Percentiles rank a stretch among this genome's conserved stretches.
Evolutionary conservation across 2,329 filamentous ascomycete genomes (phyloP).

Genomic region (Fusarium buxicola): DNA sequence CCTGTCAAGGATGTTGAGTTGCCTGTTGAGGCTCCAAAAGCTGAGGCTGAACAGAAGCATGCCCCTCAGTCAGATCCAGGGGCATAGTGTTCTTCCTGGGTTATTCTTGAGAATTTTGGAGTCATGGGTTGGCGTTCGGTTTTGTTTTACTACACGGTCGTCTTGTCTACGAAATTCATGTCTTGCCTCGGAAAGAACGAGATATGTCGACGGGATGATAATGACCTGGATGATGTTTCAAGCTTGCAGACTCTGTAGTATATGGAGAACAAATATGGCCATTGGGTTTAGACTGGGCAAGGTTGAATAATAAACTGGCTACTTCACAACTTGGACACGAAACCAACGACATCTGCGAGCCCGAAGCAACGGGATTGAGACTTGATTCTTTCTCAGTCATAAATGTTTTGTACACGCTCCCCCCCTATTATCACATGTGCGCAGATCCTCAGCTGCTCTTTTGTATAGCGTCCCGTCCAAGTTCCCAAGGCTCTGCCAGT

Average conservation of each 20-base stretch:
- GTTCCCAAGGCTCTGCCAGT: constrained; percentile 26
- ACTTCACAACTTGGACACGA: neutral
- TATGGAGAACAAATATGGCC: constrained; percentile 8
- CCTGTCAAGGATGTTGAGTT: constrained; percentile 83
- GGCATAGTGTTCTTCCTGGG: constrained; percentile 38
- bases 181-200: constrained; percentile 33
- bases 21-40: constrained; percentile 69
- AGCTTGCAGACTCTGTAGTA: constrained; percentile 28
- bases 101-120: constrained; percentile 23
- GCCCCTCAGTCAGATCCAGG: constrained; percentile 60
- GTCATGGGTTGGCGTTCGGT: constrained; percentile 30
- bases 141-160: constrained; percentile 19
- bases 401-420: constrained; percentile 39
- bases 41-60: constrained; percentile 53
- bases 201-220: constrained; percentile 39
- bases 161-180: constrained; percentile 32
- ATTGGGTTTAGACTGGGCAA: constrained; percentile 24
- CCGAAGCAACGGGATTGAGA: neutral
- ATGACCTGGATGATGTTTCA: constrained; percentile 33
- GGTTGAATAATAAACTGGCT: constrained; percentile 18
- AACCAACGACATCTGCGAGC: too few species aligned
- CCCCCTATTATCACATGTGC: constrained; percentile 38
- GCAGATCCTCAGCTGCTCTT: constrained; percentile 28
- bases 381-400: constrained; percentile 23
- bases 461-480: constrained; percentile 33